Conservation (phyloP, 2,329 filamentous ascomycete species). For the Colletotrichum euphorbiae region DNA sequence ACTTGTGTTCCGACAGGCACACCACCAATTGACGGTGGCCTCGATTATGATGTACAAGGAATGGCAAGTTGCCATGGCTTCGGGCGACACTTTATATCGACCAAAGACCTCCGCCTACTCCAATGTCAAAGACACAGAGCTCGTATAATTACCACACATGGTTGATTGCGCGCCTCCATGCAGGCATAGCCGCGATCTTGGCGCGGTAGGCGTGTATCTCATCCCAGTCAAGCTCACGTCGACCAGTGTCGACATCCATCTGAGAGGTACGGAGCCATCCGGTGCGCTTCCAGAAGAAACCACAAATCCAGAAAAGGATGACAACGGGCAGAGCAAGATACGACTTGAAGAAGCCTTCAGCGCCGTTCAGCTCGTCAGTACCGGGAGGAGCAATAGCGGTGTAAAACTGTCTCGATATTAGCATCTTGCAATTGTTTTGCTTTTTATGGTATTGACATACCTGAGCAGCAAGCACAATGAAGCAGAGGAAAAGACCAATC, state of each 20-base stretch:
- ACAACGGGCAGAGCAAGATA: conserved; percentile 68
- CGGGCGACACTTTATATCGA: neutral
- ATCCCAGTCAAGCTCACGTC: conserved; percentile 74
- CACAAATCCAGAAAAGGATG: conserved; percentile 63
- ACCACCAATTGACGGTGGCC: neutral
- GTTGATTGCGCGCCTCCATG: conserved; percentile 55
- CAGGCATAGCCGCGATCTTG: conserved; percentile 61
- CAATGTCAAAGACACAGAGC: neutral
- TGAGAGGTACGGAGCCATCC: conserved; percentile 70
- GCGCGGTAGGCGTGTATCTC: conserved; percentile 68
- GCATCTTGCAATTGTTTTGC: neutral
- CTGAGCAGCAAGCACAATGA: conserved; percentile 62
- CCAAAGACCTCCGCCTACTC: neutral
- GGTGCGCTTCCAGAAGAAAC: conserved; percentile 73
- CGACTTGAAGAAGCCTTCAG: conserved; percentile 64
- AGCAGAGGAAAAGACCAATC: conserved; percentile 68
- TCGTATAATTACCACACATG: conserved; percentile 25
- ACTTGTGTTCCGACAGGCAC: neutral
- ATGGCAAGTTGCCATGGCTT: neutral
- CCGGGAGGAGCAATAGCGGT: conserved; percentile 58
- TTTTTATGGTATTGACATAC: neutral
- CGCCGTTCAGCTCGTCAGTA: conserved; percentile 49
- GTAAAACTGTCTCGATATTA: conserved; percentile 55
- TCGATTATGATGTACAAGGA: conserved; percentile 23
- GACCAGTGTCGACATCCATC: conserved; percentile 76